Evolutionary conservation across 257 asterid genomes (phyloP).

Genomic region (Solanum chiquidenum): DNA sequence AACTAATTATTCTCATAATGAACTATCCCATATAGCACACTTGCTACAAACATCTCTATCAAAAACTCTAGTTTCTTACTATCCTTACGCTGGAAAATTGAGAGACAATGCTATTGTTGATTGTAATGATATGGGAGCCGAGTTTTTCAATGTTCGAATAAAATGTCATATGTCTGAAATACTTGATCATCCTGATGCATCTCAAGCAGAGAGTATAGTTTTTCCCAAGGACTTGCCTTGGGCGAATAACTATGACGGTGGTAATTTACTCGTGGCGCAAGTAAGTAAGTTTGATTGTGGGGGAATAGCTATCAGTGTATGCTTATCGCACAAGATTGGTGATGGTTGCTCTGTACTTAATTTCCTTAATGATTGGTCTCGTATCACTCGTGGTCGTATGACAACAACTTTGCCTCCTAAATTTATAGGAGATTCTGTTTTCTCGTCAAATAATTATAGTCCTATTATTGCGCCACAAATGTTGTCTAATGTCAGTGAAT

Average conservation of each 20-base stretch:
- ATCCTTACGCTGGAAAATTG: constrained; percentile 4
- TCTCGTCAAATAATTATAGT: background rate
- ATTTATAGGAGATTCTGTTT: background rate
- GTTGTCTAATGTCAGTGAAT: background rate
- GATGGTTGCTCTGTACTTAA: background rate
- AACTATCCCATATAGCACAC: background rate
- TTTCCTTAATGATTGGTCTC: background rate
- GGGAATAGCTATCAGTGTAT: background rate
- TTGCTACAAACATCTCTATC: background rate
- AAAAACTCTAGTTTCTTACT: background rate
- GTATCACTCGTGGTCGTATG: background rate
- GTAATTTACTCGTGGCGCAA: background rate
- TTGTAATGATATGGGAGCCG: background rate
- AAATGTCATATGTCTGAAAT: background rate
- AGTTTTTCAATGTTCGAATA: background rate
- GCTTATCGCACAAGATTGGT: background rate
- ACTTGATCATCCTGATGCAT: background rate
- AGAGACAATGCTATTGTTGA: background rate
- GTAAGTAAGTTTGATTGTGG: background rate
- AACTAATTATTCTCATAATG: background rate
- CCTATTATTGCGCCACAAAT: background rate
- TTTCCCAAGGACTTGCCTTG: background rate
- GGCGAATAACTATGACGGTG: background rate
- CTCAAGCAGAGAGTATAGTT: background rate
- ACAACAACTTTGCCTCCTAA: background rate